Conservation (phyloP, 2,329 filamentous ascomycete species). For the Colletotrichum sp. region DNA sequence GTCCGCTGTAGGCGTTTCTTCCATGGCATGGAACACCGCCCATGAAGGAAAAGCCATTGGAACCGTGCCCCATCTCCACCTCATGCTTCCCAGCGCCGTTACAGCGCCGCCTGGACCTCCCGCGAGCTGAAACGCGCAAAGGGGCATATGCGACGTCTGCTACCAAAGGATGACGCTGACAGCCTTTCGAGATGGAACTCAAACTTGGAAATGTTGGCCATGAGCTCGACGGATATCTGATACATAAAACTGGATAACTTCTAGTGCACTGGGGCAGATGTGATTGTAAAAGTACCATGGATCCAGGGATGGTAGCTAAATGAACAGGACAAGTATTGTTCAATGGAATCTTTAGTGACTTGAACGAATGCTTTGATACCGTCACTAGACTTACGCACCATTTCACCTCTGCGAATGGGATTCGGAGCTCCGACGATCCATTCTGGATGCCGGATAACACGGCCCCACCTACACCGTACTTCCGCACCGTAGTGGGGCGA, state of each 20-base stretch:
- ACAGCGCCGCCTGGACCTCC: conserved; percentile 10
- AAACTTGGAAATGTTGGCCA: not conserved
- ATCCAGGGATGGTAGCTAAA: not conserved
- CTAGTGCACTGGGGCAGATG: not conserved
- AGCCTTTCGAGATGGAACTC: not conserved
- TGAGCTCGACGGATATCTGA: not conserved
- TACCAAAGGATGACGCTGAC: not conserved
- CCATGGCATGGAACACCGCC: not conserved
- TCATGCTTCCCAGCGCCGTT: conserved; percentile 3
- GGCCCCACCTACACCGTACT: not conserved
- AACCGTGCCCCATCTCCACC: not conserved
- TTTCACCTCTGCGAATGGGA: not conserved
- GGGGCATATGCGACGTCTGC: conserved; percentile 1
- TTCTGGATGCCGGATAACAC: not conserved
- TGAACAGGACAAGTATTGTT: not conserved
- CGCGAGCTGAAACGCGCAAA: conserved; percentile 17
- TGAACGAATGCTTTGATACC: not conserved
- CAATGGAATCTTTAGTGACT: not conserved
- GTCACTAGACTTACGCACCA: not conserved
- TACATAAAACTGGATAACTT: not conserved
- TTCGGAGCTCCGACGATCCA: not conserved
- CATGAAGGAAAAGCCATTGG: not conserved
- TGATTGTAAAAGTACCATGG: not conserved
- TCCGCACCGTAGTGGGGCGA: not conserved
- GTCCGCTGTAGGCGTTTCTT: not conserved